These are phyloP conservation scores for Chaetothyriales sp. DNA, from an alignment of 2,329 filamentous ascomycete genomes.

Conservation along the genomic window DNA sequence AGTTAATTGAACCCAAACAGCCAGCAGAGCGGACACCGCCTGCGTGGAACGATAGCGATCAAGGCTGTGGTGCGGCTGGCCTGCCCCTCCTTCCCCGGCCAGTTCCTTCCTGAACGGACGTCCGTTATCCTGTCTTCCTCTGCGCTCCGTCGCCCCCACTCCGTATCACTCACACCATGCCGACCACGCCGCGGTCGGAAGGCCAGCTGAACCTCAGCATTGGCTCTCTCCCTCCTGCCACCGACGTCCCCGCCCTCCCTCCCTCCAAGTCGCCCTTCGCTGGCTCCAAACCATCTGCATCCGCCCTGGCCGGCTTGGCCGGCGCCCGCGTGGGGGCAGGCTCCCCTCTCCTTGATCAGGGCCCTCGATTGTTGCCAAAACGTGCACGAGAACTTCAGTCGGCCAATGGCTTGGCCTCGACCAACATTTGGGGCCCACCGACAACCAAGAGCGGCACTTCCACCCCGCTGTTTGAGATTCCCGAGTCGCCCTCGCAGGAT, in stretches of 20 bases:
- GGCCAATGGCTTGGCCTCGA: slow-evolving; percentile 64
- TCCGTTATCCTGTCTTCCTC: too few relatives aligned
- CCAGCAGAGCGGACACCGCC: not conserved
- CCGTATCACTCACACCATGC: slow-evolving; percentile 5
- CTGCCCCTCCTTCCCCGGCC: not conserved
- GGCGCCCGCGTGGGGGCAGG: slow-evolving; percentile 66
- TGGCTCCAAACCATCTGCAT: slow-evolving; percentile 10
- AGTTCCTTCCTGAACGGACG: not conserved
- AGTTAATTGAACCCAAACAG: not conserved
- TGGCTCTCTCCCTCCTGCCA: slow-evolving; percentile 11
- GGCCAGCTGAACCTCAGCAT: slow-evolving; percentile 15
- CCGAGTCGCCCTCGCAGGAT: slow-evolving; percentile 82
- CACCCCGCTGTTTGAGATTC: slow-evolving; percentile 89
- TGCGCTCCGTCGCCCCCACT: not conserved
- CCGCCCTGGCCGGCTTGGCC: slow-evolving; percentile 30
- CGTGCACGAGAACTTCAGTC: slow-evolving; percentile 95
- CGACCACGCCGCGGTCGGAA: slow-evolving; percentile 11
- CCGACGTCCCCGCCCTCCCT: slow-evolving; percentile 9
- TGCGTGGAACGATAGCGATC: not conserved
- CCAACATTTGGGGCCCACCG: slow-evolving; percentile 78
- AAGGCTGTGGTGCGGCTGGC: not conserved
- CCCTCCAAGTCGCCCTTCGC: slow-evolving; percentile 15
- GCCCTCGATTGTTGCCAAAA: slow-evolving; percentile 73
- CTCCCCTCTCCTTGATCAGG: slow-evolving; percentile 89
- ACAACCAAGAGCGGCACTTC: slow-evolving; percentile 71